Evolutionary conservation across 371 early-diverging fungal species (phyloP).

Genomic region (Choanephora cucurbitarum): DNA sequence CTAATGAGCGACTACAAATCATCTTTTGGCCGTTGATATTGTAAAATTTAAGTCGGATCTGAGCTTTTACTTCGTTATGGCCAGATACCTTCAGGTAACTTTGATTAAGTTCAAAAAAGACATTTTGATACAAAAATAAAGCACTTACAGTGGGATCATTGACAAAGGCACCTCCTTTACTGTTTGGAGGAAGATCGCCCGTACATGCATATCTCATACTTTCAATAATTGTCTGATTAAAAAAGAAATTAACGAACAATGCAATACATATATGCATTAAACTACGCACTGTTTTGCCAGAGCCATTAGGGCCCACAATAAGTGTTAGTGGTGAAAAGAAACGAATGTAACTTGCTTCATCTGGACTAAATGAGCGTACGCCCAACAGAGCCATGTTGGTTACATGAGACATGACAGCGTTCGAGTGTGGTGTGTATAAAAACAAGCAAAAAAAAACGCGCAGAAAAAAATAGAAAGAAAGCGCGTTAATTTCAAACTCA

Average conservation of each 20-base stretch:
- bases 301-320: constrained; percentile 98
- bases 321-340: constrained; percentile 96
- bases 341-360: constrained; percentile 77
- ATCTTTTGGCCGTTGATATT: constrained; percentile 77
- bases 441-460: too few species aligned
- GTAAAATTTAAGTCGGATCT: constrained; percentile 88
- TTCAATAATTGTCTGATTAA: constrained; percentile 98
- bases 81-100: constrained; percentile 68
- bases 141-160: constrained; percentile 91
- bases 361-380: constrained; percentile 94
- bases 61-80: constrained; percentile 90
- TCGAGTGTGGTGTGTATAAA: too few species aligned
- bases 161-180: constrained; percentile 92
- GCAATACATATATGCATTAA: too few species aligned
- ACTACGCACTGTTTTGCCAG: constrained; percentile 89
- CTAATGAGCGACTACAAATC: constrained; percentile 81
- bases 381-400: constrained; percentile 89
- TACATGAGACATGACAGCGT: constrained; percentile 68
- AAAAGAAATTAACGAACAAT: too few species aligned
- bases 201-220: constrained; percentile 97
- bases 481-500: too few species aligned
- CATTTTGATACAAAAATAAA: too few species aligned
- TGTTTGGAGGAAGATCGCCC: constrained; percentile 95
- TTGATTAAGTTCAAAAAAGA: too few species aligned
- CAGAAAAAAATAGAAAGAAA: too few species aligned